Evolutionary conservation across 2,329 filamentous ascomycete genomes (phyloP).

Genomic region (Fusarium irregulare): DNA sequence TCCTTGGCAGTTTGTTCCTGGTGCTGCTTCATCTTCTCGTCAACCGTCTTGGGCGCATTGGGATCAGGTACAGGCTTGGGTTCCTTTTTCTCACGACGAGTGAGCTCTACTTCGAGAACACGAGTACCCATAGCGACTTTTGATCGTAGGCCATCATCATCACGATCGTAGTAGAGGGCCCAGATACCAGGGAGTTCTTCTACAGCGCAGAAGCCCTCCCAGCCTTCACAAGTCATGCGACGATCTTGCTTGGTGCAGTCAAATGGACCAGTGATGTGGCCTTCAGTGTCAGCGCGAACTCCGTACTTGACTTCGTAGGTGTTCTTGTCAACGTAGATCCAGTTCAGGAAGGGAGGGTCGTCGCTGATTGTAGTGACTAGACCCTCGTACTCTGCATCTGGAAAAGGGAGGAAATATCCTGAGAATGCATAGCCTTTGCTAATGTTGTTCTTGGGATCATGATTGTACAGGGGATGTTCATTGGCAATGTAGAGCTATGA

Average conservation of each 20-base stretch:
- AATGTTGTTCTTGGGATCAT: constrained; percentile 53
- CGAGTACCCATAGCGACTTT: constrained; percentile 61
- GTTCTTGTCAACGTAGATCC: constrained; percentile 60
- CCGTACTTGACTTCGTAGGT: constrained; percentile 62
- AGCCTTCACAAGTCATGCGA: constrained; percentile 60
- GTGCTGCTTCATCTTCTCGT: constrained; percentile 48
- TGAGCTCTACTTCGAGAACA: constrained; percentile 67
- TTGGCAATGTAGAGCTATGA: constrained; percentile 47
- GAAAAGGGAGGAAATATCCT: constrained; percentile 69
- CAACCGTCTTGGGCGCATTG: constrained; percentile 37
- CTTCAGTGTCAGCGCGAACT: constrained; percentile 55
- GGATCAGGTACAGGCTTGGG: constrained; percentile 42
- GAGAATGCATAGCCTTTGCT: constrained; percentile 65
- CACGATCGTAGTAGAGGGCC: constrained; percentile 61
- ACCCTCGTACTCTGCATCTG: constrained; percentile 60
- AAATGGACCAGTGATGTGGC: constrained; percentile 59
- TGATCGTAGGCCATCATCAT: constrained; percentile 57
- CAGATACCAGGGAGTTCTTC: constrained; percentile 56
- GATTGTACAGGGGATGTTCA: constrained; percentile 43
- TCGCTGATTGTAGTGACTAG: constrained; percentile 62
- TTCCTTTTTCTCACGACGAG: constrained; percentile 59
- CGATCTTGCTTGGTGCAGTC: constrained; percentile 65
- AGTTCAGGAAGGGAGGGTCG: constrained; percentile 62
- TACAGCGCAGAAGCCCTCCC: constrained; percentile 63
- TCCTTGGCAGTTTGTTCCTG: constrained; percentile 38